Conservation (phyloP, 2,329 filamentous ascomycete genomes). For the Mollisiaceae sp. region DNA sequence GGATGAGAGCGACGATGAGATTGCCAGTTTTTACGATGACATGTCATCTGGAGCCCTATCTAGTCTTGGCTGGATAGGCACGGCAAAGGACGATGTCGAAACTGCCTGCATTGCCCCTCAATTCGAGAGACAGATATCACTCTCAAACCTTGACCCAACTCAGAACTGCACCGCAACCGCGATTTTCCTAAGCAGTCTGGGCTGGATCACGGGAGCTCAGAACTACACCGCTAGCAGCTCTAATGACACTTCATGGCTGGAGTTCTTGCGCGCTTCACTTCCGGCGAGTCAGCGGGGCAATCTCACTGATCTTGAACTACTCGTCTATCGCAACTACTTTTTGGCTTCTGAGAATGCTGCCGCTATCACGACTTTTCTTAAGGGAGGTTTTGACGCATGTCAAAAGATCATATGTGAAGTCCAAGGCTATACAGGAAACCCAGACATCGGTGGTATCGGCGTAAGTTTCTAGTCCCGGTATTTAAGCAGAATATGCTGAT, state of each 20-base stretch:
- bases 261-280: conserved; percentile 19
- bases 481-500: neutral
- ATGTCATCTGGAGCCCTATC: conserved; percentile 20
- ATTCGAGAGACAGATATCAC: conserved; percentile 19
- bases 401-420: conserved; percentile 21
- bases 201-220: conserved; percentile 21
- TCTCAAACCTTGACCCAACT: conserved; percentile 20
- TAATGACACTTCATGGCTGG: conserved; percentile 22
- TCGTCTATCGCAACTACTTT: conserved; percentile 26
- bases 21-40: conserved; percentile 21
- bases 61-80: conserved; percentile 15
- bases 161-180: conserved; percentile 25
- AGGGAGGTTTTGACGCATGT: conserved; percentile 11
- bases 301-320: conserved; percentile 20
- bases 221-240: conserved; percentile 16
- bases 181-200: conserved; percentile 20
- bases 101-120: conserved; percentile 21
- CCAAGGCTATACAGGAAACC: conserved; percentile 24
- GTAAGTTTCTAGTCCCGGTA: conserved; percentile 11
- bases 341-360: conserved; percentile 16
- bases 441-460: conserved; percentile 24
- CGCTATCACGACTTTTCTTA: conserved; percentile 17
- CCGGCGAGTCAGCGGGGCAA: conserved; percentile 8
- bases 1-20: conserved; percentile 16
- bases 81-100: conserved; percentile 22